Conservation (phyloP, 225 moss, liverwort and hornwort genomes). For the Sphagnum contortum region DNA sequence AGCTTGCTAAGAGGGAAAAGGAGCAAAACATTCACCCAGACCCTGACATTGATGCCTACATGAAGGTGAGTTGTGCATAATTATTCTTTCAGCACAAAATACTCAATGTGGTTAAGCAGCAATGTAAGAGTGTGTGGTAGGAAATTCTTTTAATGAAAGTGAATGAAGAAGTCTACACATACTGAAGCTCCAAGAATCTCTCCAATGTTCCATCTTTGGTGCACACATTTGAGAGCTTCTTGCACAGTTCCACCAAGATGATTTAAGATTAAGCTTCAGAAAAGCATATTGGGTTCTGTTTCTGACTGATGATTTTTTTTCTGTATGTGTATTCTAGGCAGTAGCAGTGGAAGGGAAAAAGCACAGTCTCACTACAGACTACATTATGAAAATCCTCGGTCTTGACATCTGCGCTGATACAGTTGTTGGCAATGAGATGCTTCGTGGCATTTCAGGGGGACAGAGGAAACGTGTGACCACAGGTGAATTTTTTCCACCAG, state of each 20-base stretch:
- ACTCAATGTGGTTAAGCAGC: too few relatives aligned
- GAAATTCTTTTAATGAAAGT: too few relatives aligned
- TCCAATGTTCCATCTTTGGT: too few relatives aligned
- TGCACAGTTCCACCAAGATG: too few relatives aligned
- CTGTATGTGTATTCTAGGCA: constrained; percentile 11
- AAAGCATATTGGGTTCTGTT: too few relatives aligned
- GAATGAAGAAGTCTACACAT: too few relatives aligned
- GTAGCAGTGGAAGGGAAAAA: constrained; percentile 42
- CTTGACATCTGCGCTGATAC: constrained; percentile 84
- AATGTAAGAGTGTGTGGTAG: too few relatives aligned
- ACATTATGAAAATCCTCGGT: constrained; percentile 78
- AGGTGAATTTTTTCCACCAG: constrained; percentile 15
- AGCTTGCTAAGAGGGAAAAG: constrained; percentile 73
- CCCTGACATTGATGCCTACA: constrained; percentile 78
- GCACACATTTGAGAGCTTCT: too few relatives aligned
- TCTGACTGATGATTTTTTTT: too few relatives aligned
- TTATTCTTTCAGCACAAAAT: too few relatives aligned
- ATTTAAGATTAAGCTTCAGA: too few relatives aligned
- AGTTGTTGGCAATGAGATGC: constrained; percentile 81
- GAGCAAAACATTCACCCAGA: constrained; percentile 55
- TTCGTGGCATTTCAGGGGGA: constrained; percentile 88
- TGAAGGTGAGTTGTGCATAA: constrained; percentile 51
- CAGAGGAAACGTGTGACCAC: constrained; percentile 87
- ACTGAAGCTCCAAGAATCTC: too few relatives aligned
- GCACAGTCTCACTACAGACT: constrained; percentile 67